Percentiles rank a stretch among this genome's conserved stretches.
These are phyloP conservation scores for Xylaria sp. DNA, from an alignment of 2,329 filamentous ascomycete genomes.

Conservation along the genomic window DNA sequence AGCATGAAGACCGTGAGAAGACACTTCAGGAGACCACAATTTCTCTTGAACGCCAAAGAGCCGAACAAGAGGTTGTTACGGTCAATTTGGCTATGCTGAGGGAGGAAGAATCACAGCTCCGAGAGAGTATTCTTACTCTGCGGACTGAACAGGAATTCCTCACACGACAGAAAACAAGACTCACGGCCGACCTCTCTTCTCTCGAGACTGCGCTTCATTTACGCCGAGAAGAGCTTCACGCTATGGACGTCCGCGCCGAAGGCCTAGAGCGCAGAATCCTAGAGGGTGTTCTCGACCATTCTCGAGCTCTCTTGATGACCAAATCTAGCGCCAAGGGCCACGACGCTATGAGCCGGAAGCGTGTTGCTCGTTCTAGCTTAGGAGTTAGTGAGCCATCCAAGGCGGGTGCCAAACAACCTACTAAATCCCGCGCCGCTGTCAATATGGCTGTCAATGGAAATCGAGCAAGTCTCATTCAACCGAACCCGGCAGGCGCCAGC, in stretches of 20 bases:
- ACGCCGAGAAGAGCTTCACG: constrained; percentile 87
- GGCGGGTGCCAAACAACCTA: constrained; percentile 6
- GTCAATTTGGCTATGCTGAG: constrained; percentile 62
- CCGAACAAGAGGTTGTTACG: constrained; percentile 70
- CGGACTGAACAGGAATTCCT: constrained; percentile 79
- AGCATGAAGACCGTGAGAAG: constrained; percentile 81
- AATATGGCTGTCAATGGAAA: constrained; percentile 66
- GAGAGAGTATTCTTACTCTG: constrained; percentile 66
- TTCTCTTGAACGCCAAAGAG: constrained; percentile 75
- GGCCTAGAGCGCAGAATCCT: constrained; percentile 90
- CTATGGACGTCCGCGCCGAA: constrained; percentile 91
- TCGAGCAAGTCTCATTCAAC: constrained; percentile 55
- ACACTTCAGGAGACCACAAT: constrained; percentile 82
- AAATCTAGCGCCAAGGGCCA: constrained; percentile 63
- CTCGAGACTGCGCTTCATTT: constrained; percentile 90
- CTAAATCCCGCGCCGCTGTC: constrained; percentile 53
- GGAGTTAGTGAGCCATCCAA: constrained; percentile 48
- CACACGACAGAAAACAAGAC: constrained; percentile 77
- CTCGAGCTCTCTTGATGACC: constrained; percentile 84
- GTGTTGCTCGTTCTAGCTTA: constrained; percentile 56
- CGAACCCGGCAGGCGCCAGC: constrained; percentile 65
- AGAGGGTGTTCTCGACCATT: constrained; percentile 96
- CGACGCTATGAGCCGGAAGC: constrained; percentile 69
- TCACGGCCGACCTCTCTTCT: constrained; percentile 87
- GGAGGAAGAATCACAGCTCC: constrained; percentile 64